Evolutionary conservation across 2,329 filamentous ascomycete species (phyloP).

Genomic region (Colletotrichum sojae): DNA sequence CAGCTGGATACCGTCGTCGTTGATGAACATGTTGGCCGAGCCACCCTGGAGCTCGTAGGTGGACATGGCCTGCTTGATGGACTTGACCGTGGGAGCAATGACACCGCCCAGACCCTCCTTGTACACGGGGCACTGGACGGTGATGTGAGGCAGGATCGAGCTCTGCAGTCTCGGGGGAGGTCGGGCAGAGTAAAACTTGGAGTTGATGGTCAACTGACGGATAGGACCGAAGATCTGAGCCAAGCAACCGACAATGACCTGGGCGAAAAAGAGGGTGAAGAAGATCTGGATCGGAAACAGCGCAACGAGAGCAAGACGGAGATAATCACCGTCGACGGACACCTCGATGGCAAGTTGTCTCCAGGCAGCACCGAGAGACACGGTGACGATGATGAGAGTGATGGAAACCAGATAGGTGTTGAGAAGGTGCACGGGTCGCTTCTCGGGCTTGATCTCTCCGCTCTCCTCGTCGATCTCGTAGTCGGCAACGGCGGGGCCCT

Average conservation of each 20-base stretch:
- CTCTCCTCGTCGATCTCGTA: constrained; percentile 80
- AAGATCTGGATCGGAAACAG: constrained; percentile 82
- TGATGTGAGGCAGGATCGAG: constrained; percentile 76
- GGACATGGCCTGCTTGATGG: constrained; percentile 82
- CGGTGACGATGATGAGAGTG: constrained; percentile 75
- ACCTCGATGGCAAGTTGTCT: constrained; percentile 79
- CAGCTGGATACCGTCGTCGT: constrained; percentile 81
- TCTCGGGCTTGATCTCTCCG: constrained; percentile 75
- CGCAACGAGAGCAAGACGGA: constrained; percentile 74
- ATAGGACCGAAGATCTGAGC: constrained; percentile 84
- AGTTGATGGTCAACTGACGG: constrained; percentile 80
- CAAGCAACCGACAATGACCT: constrained; percentile 83
- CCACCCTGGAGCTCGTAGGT: constrained; percentile 84
- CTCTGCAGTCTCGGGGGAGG: constrained; percentile 73
- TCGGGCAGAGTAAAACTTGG: constrained; percentile 85
- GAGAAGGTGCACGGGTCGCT: constrained; percentile 76
- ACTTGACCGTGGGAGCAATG: constrained; percentile 83
- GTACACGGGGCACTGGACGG: constrained; percentile 90
- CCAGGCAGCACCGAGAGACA: constrained; percentile 78
- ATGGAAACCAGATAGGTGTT: constrained; percentile 79
- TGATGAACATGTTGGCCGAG: constrained; percentile 83
- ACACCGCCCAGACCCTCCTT: constrained; percentile 85
- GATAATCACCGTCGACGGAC: constrained; percentile 73
- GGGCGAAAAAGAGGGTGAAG: constrained; percentile 86
- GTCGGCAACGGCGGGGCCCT: constrained; percentile 59